Base-by-base conservation (phyloP, 1,284 basidiomycete genomes). In the Cerrena zonata region DNA sequence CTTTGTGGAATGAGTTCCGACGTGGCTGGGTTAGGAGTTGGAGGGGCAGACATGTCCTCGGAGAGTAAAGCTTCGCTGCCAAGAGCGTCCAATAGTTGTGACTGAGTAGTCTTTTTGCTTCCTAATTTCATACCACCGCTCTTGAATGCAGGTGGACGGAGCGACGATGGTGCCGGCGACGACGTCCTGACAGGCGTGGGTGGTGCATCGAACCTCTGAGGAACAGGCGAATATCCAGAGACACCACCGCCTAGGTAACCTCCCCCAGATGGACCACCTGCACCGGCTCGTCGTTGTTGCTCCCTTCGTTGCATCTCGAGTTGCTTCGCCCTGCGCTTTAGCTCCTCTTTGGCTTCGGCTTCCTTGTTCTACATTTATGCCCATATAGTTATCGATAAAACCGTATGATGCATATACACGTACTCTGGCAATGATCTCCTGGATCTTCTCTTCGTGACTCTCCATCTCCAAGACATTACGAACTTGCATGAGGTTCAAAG, bases 381-480 rank as follows among this genome's bases (percentile, higher is more conserved):
- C 23, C 19, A 42, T n/a, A 22, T 42, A 24, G 21, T 55, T 45
- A 53, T 36, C 44, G 22, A 2, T 5, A 21, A 36, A 45, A 42
- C 45, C n/a, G 48, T 15, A 24, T 24, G 22, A 44, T 15, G 12
- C 11, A 21, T 21, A 18, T 42, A 37, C 41, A 45, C 84, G 53
- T 63, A 92, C 91, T 67, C 89, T 78, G 19, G 94, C 91, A 61
- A 99, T 99, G 68, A 99, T 99, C 63, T 99, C 96, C 67, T 99
- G 94, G 57, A 99, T 98, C 76, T 97, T 98, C 74, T 99, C 96
- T 69, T 99, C 96, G 71, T 99, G 96, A 70, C 88, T 92, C 74
- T 99, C 96, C 87, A 97, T 98, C 76, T 98, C 96, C 58, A 99
- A 73, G 37, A 96, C 85, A 62, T 79, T 95, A 59, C 91, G 77